Percentiles rank a stretch among this genome's conserved stretches.
Conservation (phyloP, 1,139 yeast species). For the Geotrichum bryndzae region DNA sequence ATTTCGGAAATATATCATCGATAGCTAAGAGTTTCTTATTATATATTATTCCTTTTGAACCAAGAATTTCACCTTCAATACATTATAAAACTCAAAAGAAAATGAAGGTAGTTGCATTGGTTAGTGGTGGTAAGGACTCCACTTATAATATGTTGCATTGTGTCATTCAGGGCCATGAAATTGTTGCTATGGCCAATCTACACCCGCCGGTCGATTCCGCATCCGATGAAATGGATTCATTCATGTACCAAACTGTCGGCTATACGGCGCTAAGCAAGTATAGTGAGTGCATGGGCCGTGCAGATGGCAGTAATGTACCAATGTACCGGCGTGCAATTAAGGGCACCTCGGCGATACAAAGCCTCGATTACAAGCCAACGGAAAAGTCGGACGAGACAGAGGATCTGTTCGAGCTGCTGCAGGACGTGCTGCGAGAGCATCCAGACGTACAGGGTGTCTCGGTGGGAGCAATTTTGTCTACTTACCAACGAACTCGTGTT, state of each 20-base stretch:
- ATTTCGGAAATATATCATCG: no score
- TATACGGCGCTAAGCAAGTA: conserved; percentile 68
- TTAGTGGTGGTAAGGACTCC: conserved; percentile 96
- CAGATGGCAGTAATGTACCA: conserved; percentile 50
- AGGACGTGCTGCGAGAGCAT: conserved; percentile 43
- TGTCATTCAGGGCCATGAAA: conserved; percentile 71
- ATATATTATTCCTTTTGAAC: background rate
- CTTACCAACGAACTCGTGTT: conserved; percentile 87
- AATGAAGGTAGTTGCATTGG: conserved; percentile 88
- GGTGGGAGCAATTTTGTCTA: conserved; percentile 91
- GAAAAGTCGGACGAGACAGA: conserved; percentile 62
- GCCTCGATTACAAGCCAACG: conserved; percentile 52
- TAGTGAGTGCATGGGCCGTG: conserved; percentile 49
- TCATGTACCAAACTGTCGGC: conserved; percentile 98
- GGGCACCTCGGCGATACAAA: conserved; percentile 59
- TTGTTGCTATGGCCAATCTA: conserved; percentile 77
- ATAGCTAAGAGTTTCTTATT: no score
- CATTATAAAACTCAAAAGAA: background rate
- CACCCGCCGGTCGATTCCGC: conserved; percentile 52
- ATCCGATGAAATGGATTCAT: conserved; percentile 72
- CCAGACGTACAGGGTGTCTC: conserved; percentile 83
- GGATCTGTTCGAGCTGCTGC: conserved; percentile 55
- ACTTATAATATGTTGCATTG: conserved; percentile 86
- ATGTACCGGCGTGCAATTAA: conserved; percentile 62
- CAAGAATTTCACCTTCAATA: background rate